phyloP scores from a whole-genome alignment of 805 yeast genomes.

The Yueomyces sp. region DNA sequence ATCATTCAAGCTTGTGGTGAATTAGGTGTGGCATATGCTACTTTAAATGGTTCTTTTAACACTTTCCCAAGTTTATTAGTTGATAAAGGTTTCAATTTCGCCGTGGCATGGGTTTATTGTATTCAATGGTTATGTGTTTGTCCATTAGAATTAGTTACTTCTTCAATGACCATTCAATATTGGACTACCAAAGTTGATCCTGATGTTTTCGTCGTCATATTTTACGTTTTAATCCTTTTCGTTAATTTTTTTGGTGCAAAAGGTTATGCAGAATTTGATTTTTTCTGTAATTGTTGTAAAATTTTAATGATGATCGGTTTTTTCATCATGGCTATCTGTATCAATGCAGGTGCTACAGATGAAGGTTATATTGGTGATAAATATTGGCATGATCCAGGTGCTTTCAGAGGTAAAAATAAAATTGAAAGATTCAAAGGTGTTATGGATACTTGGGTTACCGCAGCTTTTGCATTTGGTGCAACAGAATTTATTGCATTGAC shows the following conservation, averaged over 20 bases:
- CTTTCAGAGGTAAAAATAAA: conserved; percentile 33
- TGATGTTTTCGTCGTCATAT: conserved; percentile 45
- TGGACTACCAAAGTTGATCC: conserved; percentile 39
- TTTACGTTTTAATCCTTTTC: conserved; percentile 35
- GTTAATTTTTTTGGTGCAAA: conserved; percentile 43
- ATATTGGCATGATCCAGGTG: conserved; percentile 52
- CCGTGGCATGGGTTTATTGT: conserved; percentile 61
- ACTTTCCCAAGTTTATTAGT: conserved; percentile 48
- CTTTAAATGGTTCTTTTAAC: conserved; percentile 45
- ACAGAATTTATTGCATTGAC: conserved; percentile 55
- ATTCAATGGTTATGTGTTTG: conserved; percentile 51
- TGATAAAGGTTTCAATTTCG: conserved; percentile 58
- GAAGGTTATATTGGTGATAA: conserved; percentile 43
- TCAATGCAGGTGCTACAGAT: conserved; percentile 39
- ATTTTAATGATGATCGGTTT: conserved; percentile 46
- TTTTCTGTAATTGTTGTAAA: conserved; percentile 43
- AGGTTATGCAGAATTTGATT: conserved; percentile 59
- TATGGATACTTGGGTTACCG: conserved; percentile 48
- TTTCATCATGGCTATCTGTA: conserved; percentile 43
- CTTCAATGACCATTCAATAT: conserved; percentile 40
- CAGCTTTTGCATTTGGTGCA: conserved; percentile 57
- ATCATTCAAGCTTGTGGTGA: conserved; percentile 55
- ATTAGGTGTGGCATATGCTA: conserved; percentile 54
- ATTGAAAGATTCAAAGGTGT: conserved; percentile 45
- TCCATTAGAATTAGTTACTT: conserved; percentile 56